phyloP scores from a whole-genome alignment of 2,329 filamentous ascomycete species.

The Pseudocercospora crystallina region DNA sequence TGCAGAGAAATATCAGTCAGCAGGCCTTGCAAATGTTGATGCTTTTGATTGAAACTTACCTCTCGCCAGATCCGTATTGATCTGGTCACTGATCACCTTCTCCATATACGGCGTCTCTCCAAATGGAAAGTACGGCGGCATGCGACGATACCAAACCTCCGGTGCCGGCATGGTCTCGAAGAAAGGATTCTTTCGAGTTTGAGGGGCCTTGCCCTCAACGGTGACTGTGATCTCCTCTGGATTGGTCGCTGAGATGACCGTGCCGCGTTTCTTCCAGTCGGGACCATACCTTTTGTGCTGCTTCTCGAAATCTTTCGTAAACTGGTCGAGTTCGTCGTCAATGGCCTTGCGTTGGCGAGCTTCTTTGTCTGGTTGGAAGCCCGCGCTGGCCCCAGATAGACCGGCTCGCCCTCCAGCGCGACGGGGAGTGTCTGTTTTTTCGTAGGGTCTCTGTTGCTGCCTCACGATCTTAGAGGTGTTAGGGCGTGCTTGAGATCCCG shows the following conservation, averaged over 20 bases:
- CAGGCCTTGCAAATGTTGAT: too few species aligned
- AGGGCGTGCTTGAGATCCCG: too few species aligned
- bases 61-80: conserved; percentile 29
- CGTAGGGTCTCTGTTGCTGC: too few species aligned
- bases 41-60: conserved; percentile 18
- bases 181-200: conserved; percentile 27
- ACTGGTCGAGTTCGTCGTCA: background rate
- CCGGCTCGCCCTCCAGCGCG: background rate
- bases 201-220: background rate
- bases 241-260: conserved; percentile 20
- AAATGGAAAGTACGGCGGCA: conserved; percentile 32
- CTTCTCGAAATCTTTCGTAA: background rate
- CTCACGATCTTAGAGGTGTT: too few species aligned
- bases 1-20: too few species aligned
- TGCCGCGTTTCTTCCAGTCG: conserved; percentile 7
- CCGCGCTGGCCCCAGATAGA: background rate
- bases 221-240: conserved; percentile 12
- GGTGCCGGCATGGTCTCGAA: conserved; percentile 29
- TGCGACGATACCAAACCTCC: conserved; percentile 33
- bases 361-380: background rate
- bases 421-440: conserved; percentile 4
- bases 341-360: background rate
- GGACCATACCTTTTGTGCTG: background rate
- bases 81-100: conserved; percentile 27
- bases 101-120: conserved; percentile 34